phyloP scores from a whole-genome alignment of 768 basidiomycete genomes.

The Leccinum ochraceum region DNA sequence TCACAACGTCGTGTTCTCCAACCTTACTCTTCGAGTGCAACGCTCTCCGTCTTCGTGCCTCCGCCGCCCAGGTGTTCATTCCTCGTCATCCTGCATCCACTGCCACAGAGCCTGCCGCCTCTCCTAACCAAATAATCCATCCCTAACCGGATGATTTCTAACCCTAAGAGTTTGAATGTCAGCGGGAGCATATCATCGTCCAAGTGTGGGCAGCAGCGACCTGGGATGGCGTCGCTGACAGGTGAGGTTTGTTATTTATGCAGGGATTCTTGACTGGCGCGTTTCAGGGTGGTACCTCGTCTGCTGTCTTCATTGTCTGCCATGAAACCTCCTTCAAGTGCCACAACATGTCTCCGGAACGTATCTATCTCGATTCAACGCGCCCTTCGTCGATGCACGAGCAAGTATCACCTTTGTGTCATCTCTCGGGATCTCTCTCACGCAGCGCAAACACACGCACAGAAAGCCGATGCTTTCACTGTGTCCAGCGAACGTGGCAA shows the following conservation, averaged over 20 bases:
- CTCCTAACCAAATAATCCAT: conserved; percentile 55
- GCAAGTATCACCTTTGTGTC: conserved; percentile 50
- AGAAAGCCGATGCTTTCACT: conserved; percentile 31
- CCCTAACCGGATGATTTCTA: conserved; percentile 53
- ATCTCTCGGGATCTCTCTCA: conserved; percentile 55
- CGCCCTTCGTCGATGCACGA: conserved; percentile 27
- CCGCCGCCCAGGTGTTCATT: conserved; percentile 52
- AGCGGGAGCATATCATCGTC: conserved; percentile 29
- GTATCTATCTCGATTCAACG: conserved; percentile 34
- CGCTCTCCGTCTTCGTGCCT: conserved; percentile 31
- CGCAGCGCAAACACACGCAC: conserved; percentile 19
- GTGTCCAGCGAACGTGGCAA: conserved; percentile 21
- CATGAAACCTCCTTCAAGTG: conserved; percentile 39
- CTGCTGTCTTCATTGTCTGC: conserved; percentile 30
- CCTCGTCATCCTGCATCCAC: conserved; percentile 24
- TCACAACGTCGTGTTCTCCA: background rate
- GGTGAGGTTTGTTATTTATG: conserved; percentile 12
- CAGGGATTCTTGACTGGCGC: conserved; percentile 12
- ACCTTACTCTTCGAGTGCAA: conserved; percentile 9
- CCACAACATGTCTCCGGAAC: conserved; percentile 56
- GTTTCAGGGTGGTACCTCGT: conserved; percentile 19
- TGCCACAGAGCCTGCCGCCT: conserved; percentile 34
- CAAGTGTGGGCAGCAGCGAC: conserved; percentile 25
- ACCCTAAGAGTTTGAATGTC: conserved; percentile 54
- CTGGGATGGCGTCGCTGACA: conserved; percentile 23